Base-by-base conservation (phyloP, 2,329 filamentous ascomycete genomes). In the Epichloe sibirici region DNA sequence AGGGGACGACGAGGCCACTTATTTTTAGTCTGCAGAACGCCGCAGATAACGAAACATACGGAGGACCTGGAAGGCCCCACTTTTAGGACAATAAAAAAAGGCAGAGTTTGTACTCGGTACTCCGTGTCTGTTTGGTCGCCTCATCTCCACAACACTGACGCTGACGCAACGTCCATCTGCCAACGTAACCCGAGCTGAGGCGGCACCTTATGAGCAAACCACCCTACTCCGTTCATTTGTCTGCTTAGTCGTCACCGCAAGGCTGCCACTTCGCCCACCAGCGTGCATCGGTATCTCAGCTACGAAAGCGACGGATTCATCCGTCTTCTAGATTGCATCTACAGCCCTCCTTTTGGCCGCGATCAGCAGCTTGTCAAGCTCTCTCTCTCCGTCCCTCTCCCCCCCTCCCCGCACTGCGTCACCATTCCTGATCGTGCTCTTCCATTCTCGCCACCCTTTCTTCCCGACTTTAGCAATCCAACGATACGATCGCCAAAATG, bases 401-500 rank as follows among this genome's bases (percentile, higher is more conserved):
- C 8, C 4, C n/a, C n/a, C 21, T 44, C 34, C 48, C 13, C 21
- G 31, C 21, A 37, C 42, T 38, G 39, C 40, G 42, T 51, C 42
- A 40, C 49, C 23, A 11, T 31, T 31, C 34, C n/a, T 13, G 15
- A 35, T 11, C 43, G 43, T 35, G 48, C 31, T n/a, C 17, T 28
- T 9, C 15, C 42, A 23, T 23, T 21, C 12, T 44, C 42, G 12
- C 6, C 42, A 25, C 21, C 13, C 17, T 21, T 11, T 25, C n/a
- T 23, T 34, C 21, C 28, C 12, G 9, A 42, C 28, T 3, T 13
- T 17, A n/a, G 40, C 34, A 12, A 37, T n/a, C 5, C 15, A n/a
- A 45, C 31, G 17, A 45, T 9, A 31, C 21, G 23, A 21, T n/a
- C 39, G 45, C 48, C 64, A 64, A 58, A 49, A 86, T 78, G 77